A percentile compares a stretch with the other conserved stretches of the same genome.
phyloP scores from a whole-genome alignment of 2,329 filamentous ascomycete species.

The Polychaeton citri region DNA sequence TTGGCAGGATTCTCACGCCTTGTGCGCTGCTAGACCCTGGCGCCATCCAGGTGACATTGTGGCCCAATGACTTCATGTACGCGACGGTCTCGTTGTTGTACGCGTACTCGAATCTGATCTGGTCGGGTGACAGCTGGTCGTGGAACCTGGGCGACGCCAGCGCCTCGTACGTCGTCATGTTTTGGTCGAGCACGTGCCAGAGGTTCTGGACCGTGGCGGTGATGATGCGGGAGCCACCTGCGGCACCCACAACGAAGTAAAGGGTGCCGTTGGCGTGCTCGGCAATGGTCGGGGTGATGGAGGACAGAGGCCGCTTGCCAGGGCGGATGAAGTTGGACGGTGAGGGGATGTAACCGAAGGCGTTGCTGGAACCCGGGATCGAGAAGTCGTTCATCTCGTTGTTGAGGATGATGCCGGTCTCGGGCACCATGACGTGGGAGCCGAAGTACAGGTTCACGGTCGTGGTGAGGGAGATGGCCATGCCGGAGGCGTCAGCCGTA shows the following conservation, averaged over 20 bases:
- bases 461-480: conserved; percentile 71
- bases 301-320: conserved; percentile 70
- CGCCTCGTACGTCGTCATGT: conserved; percentile 46
- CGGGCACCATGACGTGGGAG: conserved; percentile 61
- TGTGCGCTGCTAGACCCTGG: conserved; percentile 57
- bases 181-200: conserved; percentile 57
- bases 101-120: conserved; percentile 51
- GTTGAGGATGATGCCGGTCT: conserved; percentile 67
- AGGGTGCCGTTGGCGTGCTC: conserved; percentile 53
- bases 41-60: conserved; percentile 58
- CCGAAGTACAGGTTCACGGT: conserved; percentile 85
- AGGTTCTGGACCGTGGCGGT: conserved; percentile 63
- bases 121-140: conserved; percentile 67
- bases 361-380: conserved; percentile 62
- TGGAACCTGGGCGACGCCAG: conserved; percentile 58
- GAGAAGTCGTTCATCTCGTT: conserved; percentile 60
- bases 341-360: conserved; percentile 73
- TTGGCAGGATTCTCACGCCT: conserved; percentile 45
- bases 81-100: conserved; percentile 54
- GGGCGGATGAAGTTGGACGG: conserved; percentile 70
- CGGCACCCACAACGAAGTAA: conserved; percentile 58
- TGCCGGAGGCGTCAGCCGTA: conserved; percentile 55
- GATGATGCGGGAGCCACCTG: conserved; percentile 73
- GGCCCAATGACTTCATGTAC: conserved; percentile 50
- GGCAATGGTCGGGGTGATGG: conserved; percentile 66